phyloP scores from a whole-genome alignment of 75 land plant species.

The Pseudotsuga menziesii region DNA sequence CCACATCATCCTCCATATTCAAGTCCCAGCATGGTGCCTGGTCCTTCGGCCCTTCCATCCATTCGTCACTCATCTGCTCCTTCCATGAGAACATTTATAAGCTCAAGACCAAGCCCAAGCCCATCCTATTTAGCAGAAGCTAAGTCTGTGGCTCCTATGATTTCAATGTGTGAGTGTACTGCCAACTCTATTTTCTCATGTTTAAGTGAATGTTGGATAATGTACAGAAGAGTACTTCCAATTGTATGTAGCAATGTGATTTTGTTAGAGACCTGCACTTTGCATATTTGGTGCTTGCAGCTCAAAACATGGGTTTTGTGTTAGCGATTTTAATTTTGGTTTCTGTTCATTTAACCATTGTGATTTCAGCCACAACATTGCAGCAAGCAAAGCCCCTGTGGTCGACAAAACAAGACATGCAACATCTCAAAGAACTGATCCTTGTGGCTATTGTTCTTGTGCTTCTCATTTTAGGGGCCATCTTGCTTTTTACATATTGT shows the following conservation, averaged over 20 bases:
- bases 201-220: not conserved
- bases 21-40: not conserved
- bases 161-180: slow-evolving; percentile 1
- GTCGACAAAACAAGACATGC: not conserved
- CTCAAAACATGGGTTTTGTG: too few relatives aligned
- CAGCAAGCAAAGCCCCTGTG: not conserved
- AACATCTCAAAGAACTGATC: not conserved
- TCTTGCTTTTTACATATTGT: slow-evolving; percentile 7
- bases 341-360: not conserved
- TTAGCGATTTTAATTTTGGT: not conserved
- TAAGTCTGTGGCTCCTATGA: not conserved
- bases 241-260: not conserved
- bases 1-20: not conserved
- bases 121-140: not conserved
- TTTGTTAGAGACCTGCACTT: not conserved
- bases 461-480: not conserved
- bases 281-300: not conserved
- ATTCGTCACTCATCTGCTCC: not conserved
- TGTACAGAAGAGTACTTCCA: not conserved
- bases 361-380: slow-evolving; percentile 3
- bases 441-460: not conserved
- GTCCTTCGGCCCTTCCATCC: not conserved
- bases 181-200: not conserved
- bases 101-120: not conserved
- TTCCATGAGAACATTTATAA: not conserved